Evolutionary conservation across 345 rosid species (phyloP).

Genomic region (Turritis glabra): DNA sequence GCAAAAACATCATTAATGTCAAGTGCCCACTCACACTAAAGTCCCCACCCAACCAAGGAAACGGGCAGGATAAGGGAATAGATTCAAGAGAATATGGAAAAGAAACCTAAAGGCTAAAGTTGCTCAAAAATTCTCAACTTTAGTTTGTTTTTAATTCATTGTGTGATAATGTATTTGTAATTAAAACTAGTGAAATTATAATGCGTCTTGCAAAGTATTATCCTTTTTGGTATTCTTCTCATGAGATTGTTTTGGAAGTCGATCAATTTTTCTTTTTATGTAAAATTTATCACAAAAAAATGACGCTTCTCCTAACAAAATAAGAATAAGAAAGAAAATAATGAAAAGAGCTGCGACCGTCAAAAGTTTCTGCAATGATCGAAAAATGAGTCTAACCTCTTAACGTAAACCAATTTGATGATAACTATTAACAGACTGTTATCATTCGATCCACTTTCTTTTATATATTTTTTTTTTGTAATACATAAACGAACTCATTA

Average conservation of each 20-base stretch:
- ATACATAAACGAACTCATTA: no score
- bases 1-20: slow-evolving; percentile 17
- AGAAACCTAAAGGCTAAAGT: slow-evolving; percentile 39
- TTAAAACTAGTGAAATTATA: slow-evolving; percentile 15
- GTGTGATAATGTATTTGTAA: background rate
- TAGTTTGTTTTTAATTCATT: slow-evolving; percentile 1
- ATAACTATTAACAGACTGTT: no score
- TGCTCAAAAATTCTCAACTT: slow-evolving; percentile 5
- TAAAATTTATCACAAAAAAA: no score
- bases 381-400: no score
- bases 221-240: slow-evolving; percentile 12
- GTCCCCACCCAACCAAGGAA: slow-evolving; percentile 27
- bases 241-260: background rate
- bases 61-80: slow-evolving; percentile 29
- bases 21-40: slow-evolving; percentile 29
- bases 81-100: slow-evolving; percentile 32
- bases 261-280: no score
- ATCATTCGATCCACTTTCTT: no score
- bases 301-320: no score
- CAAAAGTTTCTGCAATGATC: no score
- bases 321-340: no score
- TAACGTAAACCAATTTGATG: no score
- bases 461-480: no score
- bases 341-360: no score
- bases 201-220: slow-evolving; percentile 20